Percentiles rank a stretch among this genome's conserved stretches.
phyloP scores from a whole-genome alignment of 108 stramenopile species.

The Cylindrotheca closterium region DNA sequence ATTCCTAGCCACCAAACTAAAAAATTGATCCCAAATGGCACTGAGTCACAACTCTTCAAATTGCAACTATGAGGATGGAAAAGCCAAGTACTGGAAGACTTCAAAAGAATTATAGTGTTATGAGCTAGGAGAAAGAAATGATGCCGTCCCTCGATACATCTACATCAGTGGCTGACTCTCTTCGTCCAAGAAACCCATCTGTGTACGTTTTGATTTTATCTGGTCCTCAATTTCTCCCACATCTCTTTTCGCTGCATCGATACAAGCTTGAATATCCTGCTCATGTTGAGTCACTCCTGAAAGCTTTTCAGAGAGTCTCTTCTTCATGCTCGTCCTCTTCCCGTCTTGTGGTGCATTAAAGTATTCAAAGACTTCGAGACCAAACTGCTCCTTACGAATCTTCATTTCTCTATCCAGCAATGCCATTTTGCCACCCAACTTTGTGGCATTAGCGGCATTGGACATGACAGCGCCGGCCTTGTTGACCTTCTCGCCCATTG shows the following conservation, averaged over 20 bases:
- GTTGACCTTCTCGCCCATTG: slow-evolving; percentile 23
- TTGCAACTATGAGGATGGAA: too few species aligned
- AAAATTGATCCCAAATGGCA: too few species aligned
- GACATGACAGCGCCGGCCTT: slow-evolving; percentile 33
- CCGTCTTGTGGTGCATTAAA: slow-evolving; percentile 5
- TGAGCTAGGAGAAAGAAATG: too few species aligned
- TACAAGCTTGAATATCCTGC: slow-evolving; percentile 36
- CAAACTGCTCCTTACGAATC: slow-evolving; percentile 69
- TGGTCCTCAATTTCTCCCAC: slow-evolving; percentile 22
- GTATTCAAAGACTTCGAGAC: slow-evolving; percentile 61
- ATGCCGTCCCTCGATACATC: too few species aligned
- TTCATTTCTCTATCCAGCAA: slow-evolving; percentile 84
- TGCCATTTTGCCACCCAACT: slow-evolving; percentile 62
- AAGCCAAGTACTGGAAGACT: too few species aligned
- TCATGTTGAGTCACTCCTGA: slow-evolving; percentile 31
- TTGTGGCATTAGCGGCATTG: slow-evolving; percentile 29
- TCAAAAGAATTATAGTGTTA: too few species aligned
- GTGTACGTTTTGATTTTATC: slow-evolving; percentile 20
- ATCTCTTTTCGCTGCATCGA: slow-evolving; percentile 33
- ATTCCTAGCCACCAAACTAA: too few species aligned
- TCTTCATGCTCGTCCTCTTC: slow-evolving; percentile 23
- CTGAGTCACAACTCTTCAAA: too few species aligned
- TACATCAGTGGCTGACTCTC: slow-evolving; percentile 19
- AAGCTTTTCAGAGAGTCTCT: slow-evolving; percentile 20
- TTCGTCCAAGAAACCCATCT: slow-evolving; percentile 27